Evolutionary conservation across 306 rosid genomes (phyloP).

Genomic region (Cucurbita argyrosperma): DNA sequence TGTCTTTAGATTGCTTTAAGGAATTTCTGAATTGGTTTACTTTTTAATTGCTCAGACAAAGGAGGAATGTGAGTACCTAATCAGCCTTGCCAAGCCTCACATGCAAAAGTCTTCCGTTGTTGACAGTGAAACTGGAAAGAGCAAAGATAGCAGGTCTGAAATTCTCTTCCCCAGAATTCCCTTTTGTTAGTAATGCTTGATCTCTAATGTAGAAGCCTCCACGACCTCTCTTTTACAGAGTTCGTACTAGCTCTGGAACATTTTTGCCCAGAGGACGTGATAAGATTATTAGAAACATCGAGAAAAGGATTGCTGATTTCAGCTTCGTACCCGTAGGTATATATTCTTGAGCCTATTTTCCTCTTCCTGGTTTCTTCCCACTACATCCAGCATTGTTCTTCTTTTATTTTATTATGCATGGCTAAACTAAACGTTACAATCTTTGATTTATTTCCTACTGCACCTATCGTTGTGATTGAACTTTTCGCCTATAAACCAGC

Average conservation of each 20-base stretch:
- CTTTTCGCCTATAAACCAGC: background rate
- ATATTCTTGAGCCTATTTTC: constrained; percentile 12
- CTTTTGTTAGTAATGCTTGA: constrained; percentile 3
- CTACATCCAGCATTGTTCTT: background rate
- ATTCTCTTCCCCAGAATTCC: constrained; percentile 1
- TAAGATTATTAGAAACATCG: constrained; percentile 61
- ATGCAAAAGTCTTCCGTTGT: constrained; percentile 89
- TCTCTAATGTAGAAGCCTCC: constrained; percentile 8
- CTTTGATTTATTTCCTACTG: background rate
- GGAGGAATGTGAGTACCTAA: constrained; percentile 77
- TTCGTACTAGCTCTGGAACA: constrained; percentile 94
- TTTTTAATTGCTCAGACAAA: constrained; percentile 43
- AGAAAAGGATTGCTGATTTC: constrained; percentile 76
- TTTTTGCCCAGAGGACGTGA: constrained; percentile 86
- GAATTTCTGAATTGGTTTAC: constrained; percentile 4
- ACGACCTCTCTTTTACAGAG: constrained; percentile 24
- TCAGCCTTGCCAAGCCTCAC: constrained; percentile 57
- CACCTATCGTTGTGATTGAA: background rate
- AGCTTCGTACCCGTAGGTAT: constrained; percentile 75
- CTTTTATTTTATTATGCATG: background rate
- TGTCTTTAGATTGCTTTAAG: background rate
- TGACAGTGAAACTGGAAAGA: constrained; percentile 84
- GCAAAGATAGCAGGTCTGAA: constrained; percentile 86
- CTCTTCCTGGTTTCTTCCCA: constrained; percentile 2
- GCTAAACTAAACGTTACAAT: background rate